A percentile compares a stretch with the other conserved stretches of the same genome.
phyloP scores from a whole-genome alignment of 176 grass and related monocot genomes.

The Paspalum notatum region DNA sequence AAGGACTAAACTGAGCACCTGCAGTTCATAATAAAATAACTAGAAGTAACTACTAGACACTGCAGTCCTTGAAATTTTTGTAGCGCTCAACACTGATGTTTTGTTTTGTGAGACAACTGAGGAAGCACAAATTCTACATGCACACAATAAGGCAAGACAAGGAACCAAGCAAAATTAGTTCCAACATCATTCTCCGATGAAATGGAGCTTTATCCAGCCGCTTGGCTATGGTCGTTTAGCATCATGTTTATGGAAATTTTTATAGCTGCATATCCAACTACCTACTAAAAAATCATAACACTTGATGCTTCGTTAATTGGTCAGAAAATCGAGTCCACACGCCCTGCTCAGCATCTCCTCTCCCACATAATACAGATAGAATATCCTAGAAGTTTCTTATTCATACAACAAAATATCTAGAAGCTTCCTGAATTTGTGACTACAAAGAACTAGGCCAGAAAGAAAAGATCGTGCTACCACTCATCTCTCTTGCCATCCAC shows the following conservation, averaged over 20 bases:
- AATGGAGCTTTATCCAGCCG: too few species aligned
- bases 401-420: neutral
- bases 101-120: neutral
- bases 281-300: neutral
- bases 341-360: neutral
- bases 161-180: neutral
- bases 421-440: slow-evolving; percentile 11
- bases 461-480: neutral
- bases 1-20: slow-evolving; percentile 1
- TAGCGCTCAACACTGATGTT: neutral
- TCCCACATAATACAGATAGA: neutral
- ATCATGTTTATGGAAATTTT: neutral
- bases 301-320: neutral
- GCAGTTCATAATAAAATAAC: neutral
- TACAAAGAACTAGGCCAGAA: neutral
- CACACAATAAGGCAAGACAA: neutral
- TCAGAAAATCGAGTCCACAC: neutral
- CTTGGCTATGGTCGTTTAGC: neutral
- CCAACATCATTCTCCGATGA: neutral
- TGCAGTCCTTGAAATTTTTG: neutral
- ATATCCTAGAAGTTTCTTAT: neutral
- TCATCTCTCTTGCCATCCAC: neutral
- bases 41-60: too few species aligned
- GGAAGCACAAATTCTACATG: neutral
- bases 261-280: neutral